Evolutionary conservation across 306 rosid genomes (phyloP), one percentile per base, ranked within the genome.

Genomic region (Crotalaria pallida): DNA sequence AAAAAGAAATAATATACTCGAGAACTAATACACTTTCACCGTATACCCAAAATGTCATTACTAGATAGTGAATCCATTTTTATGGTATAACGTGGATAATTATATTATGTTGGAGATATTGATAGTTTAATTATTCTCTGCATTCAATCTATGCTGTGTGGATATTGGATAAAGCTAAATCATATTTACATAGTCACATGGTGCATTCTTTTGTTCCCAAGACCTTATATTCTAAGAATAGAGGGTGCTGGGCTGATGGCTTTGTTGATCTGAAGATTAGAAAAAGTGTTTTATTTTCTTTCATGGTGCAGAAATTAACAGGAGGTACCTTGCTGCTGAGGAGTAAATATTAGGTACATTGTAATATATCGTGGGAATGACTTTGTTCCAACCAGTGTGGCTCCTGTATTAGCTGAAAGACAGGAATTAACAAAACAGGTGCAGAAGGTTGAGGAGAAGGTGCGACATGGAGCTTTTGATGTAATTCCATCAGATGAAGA

Each of bases 341-440:
- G 83, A 95, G 87, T 80, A 91, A 95, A 74, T 95, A 82, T 80
- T 84, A n/a, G n/a, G n/a, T n/a, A 78, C 86, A 91, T 95, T 68
- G 96, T 95, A 79, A 83, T 91, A 38, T 95, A 83, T 81, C 96
- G 97, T 4, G 97, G 97, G 40, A 95, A 89, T 74, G 99, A 95
- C 81, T 95, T 95, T 62, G 79, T 95, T 59, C 96, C 99, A 77
- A 82, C 93, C 61, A 80, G 81, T 69, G 92, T 91, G 58, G 96
- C 96, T 62, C 47, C 87, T 66, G 86, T 80, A 77, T 75, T 95
- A 78, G 83, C 89, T 45, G 92, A 89, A 85, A 91, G 99, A 81
- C 87, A 77, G 82, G 88, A 88, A 69, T 64, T 87, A 71, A 70
- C 88, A 1, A 94, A 87, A 73, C 86, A 80, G 53, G 82, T 91